phyloP scores from a whole-genome alignment of 2,329 filamentous ascomycete species.

The Daldinia sp. region DNA sequence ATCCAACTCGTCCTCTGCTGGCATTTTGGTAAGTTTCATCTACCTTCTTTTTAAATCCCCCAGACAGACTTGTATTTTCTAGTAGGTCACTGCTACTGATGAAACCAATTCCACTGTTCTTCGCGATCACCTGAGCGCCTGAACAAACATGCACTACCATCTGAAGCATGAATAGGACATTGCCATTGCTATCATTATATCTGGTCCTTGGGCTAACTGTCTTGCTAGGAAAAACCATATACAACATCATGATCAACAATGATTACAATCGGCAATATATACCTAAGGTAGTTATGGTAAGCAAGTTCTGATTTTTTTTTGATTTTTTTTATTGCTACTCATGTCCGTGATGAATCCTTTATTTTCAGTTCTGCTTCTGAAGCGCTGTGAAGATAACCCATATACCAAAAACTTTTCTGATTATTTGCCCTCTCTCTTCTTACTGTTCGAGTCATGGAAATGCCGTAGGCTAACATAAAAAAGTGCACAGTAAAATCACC shows the following conservation, averaged over 20 bases:
- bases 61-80: conserved; percentile 9
- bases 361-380: conserved; percentile 82
- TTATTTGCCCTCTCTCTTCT: conserved; percentile 38
- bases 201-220: conserved; percentile 29
- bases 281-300: conserved; percentile 17
- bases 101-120: conserved; percentile 66
- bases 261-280: background rate
- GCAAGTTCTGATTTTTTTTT: conserved; percentile 9
- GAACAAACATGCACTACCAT: conserved; percentile 82
- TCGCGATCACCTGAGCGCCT: conserved; percentile 67
- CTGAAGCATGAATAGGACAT: conserved; percentile 59
- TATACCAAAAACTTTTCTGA: conserved; percentile 68
- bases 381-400: conserved; percentile 68
- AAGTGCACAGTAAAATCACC: conserved; percentile 4
- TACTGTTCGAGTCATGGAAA: background rate
- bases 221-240: conserved; percentile 10
- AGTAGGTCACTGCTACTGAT: conserved; percentile 55
- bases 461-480: conserved; percentile 24
- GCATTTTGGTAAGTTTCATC: conserved; percentile 17
- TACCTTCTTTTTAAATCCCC: background rate
- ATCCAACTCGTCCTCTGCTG: background rate
- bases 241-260: background rate
- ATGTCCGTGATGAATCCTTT: conserved; percentile 69
- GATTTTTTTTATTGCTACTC: background rate
- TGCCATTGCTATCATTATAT: conserved; percentile 26